Conservation (phyloP, 352 stramenopile species). For the Globisporangium canariense region DNA sequence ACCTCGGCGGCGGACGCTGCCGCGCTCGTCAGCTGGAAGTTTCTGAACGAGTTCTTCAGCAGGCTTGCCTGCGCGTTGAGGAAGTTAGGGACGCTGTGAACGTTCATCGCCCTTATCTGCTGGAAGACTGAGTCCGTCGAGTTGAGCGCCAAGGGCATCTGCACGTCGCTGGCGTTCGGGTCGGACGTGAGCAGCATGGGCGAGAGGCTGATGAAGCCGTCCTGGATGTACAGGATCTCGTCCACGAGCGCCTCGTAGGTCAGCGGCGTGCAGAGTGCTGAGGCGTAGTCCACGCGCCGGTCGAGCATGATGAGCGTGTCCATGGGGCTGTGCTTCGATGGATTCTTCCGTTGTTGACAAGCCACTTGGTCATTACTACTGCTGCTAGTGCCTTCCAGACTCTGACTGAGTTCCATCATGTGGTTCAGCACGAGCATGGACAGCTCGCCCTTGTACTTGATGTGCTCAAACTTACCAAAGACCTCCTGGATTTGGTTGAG, state of each 20-base stretch:
- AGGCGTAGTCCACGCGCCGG: constrained; percentile 64
- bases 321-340: constrained; percentile 23
- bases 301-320: constrained; percentile 74
- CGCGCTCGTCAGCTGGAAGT: constrained; percentile 48
- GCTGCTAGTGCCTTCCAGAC: constrained; percentile 7
- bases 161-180: constrained; percentile 19
- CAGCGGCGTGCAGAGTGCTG: constrained; percentile 59
- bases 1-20: constrained; percentile 54
- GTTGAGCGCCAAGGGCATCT: constrained; percentile 46
- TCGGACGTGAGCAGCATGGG: constrained; percentile 39
- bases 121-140: constrained; percentile 51
- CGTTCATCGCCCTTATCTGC: constrained; percentile 62
- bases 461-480: constrained; percentile 55
- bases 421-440: constrained; percentile 64
- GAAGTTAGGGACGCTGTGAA: constrained; percentile 42
- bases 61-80: constrained; percentile 49
- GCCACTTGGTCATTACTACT: not conserved
- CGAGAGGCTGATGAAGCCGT: constrained; percentile 47
- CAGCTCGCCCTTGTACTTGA: constrained; percentile 81
- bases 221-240: constrained; percentile 56
- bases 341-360: not conserved
- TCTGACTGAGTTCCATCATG: constrained; percentile 50
- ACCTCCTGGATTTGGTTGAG: constrained; percentile 52
- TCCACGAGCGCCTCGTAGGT: constrained; percentile 72
- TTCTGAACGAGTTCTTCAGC: constrained; percentile 48